Conservation (phyloP, 306 rosid genomes). For the Dalbergia cultrata region DNA sequence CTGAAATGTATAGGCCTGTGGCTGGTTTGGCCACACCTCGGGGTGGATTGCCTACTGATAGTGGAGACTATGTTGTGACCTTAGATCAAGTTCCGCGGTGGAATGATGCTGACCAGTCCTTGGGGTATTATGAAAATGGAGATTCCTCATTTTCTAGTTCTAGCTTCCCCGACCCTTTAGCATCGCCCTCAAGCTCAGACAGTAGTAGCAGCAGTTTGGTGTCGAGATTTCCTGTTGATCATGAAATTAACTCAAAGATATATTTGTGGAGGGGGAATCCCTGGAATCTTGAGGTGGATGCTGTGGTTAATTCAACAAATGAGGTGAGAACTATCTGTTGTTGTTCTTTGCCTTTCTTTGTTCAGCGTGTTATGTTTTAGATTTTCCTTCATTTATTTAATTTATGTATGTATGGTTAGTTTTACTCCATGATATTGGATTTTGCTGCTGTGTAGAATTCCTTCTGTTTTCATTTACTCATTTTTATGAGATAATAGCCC, state of each 20-base stretch:
- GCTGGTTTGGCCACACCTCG: conserved; percentile 63
- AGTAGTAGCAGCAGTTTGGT: conserved; percentile 55
- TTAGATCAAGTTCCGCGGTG: conserved; percentile 95
- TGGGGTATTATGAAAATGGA: conserved; percentile 63
- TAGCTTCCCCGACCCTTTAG: conserved; percentile 80
- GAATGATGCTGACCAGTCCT: conserved; percentile 85
- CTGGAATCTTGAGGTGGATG: conserved; percentile 99
- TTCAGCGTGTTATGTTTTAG: not conserved
- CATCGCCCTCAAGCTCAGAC: conserved; percentile 59
- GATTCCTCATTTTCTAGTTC: conserved; percentile 73
- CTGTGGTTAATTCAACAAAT: conserved; percentile 95
- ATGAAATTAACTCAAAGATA: conserved; percentile 83
- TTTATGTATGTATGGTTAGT: no score
- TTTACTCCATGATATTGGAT: no score
- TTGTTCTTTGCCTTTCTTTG: not conserved
- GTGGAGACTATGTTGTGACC: conserved; percentile 76
- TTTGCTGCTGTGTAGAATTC: no score
- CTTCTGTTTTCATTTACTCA: not conserved
- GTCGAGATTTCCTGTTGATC: conserved; percentile 86
- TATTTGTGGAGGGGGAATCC: conserved; percentile 98
- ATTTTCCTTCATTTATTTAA: not conserved
- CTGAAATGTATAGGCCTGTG: conserved; percentile 77
- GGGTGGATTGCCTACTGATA: conserved; percentile 73
- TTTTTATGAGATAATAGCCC: conserved; percentile 1
- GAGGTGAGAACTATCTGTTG: conserved; percentile 65